Evolutionary conservation across 768 basidiomycete species (phyloP), one percentile per base, ranked within the genome.

Genomic region (Suillus sp.): DNA sequence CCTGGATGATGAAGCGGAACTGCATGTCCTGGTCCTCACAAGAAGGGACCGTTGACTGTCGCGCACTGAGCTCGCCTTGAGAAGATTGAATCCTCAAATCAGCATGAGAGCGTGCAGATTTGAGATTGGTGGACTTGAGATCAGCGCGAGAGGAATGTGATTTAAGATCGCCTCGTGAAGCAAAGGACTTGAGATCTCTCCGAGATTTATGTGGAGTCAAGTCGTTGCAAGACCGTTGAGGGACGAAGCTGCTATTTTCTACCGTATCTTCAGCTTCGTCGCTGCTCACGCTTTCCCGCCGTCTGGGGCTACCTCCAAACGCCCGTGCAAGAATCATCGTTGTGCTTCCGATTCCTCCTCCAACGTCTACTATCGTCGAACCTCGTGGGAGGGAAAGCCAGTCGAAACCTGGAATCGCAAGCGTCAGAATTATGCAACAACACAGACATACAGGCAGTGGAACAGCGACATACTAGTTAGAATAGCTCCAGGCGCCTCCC

Each of bases 401-500:
- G 45, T 84, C 80, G 67, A 87, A 89, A 1, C 80, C 89, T 90
- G 59, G 37, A 6, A 40, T 1, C n/a, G 27, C 38, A 34, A 40
- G 62, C 45, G 20, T 60, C 16, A 38, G 18, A 32, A 22, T 8
- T 16, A 59, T 27, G 42, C 10, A 51, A n/a, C 11, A 37, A 55
- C 18, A n/a, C 13, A 59, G 16, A 11, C 11, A 35, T n/a, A 53
- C 13, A 55, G 61, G 40, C 37, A 50, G 25, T 61, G 51, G 4
- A 34, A 56, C 47, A 48, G 58, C 59, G 11, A 72, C 79, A 22
- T 61, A 84, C 87, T 85, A 64, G 79, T 80, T 45, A 87, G 72
- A 34, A 88, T 81, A 2, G 84, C 86, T 20, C 83, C 83, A 18
- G 86, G 86, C 2, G 78, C 81, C 75, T 89, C 90, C 90, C 91